Conservation (phyloP, 2,329 filamentous ascomycete genomes). For the Huntiella abstrusa region DNA sequence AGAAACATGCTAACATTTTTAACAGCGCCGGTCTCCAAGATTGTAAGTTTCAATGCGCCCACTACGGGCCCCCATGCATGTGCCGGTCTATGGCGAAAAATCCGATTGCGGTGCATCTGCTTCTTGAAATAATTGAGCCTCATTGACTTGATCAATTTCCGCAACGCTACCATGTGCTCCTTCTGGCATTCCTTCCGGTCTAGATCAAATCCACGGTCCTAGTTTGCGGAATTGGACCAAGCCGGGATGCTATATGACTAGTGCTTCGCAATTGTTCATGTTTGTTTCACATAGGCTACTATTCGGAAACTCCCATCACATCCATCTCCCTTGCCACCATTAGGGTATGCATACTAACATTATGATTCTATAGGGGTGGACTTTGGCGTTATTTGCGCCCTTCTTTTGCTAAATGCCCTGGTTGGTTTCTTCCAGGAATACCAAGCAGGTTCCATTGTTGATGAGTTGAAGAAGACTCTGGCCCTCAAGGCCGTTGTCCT, state of each 20-base stretch:
- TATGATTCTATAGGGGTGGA: slow-evolving; percentile 43
- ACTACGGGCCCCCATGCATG: not conserved
- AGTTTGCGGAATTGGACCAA: no score
- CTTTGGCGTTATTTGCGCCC: slow-evolving; percentile 74
- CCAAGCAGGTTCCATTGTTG: slow-evolving; percentile 77
- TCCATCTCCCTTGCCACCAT: no score
- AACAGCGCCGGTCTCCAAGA: slow-evolving; percentile 11
- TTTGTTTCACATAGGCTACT: no score
- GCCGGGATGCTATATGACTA: no score
- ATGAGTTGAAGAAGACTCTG: slow-evolving; percentile 77
- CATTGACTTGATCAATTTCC: no score
- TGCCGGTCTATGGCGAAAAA: no score
- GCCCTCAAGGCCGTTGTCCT: slow-evolving; percentile 75
- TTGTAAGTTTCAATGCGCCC: slow-evolving; percentile 4
- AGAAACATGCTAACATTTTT: slow-evolving; percentile 4
- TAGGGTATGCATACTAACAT: not conserved
- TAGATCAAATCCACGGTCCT: not conserved
- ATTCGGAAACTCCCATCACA: no score
- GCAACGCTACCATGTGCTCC: no score
- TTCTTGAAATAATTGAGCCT: no score
- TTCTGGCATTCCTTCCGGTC: not conserved
- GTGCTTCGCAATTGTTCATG: no score
- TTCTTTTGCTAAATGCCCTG: slow-evolving; percentile 64
- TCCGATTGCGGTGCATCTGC: no score
- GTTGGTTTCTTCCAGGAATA: slow-evolving; percentile 83